A percentile compares a stretch with the other conserved stretches of the same genome.
Evolutionary conservation across 768 basidiomycete genomes (phyloP).

Genomic region (Imleria badia): DNA sequence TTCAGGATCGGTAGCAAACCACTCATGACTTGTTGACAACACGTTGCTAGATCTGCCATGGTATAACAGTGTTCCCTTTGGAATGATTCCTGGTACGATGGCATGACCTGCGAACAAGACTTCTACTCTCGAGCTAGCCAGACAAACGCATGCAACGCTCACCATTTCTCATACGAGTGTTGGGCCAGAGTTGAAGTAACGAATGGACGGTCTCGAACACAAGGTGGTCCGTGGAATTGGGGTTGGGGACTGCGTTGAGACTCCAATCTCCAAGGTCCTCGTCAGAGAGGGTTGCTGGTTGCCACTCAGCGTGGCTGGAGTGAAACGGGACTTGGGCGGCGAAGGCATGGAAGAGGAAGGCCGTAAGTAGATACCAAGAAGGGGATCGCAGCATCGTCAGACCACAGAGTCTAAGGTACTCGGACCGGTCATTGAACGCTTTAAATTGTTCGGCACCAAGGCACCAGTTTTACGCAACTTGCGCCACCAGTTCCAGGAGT

Average conservation of each 20-base stretch:
- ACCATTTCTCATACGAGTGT: constrained; percentile 45
- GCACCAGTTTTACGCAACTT: too few species aligned
- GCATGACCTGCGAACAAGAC: constrained; percentile 2
- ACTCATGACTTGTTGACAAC: constrained; percentile 28
- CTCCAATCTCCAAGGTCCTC: neutral
- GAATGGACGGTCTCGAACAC: constrained; percentile 20
- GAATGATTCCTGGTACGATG: constrained; percentile 31
- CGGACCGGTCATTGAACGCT: too few species aligned
- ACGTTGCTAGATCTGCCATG: constrained; percentile 22
- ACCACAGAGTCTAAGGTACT: too few species aligned
- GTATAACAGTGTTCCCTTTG: constrained; percentile 35
- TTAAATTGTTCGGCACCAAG: too few species aligned
- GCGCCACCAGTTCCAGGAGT: too few species aligned
- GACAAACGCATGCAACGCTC: neutral
- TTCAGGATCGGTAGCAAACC: constrained; percentile 35
- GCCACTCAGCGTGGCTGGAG: neutral
- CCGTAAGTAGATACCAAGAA: neutral
- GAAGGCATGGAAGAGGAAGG: neutral
- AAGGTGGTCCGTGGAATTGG: constrained; percentile 30
- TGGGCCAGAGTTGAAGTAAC: constrained; percentile 41
- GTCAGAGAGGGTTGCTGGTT: neutral
- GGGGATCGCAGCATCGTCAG: neutral
- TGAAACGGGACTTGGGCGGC: neutral
- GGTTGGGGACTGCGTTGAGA: neutral
- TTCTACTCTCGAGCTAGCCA: neutral